Conservation (phyloP, 352 stramenopile species). For the Phytophthora syringae region DNA sequence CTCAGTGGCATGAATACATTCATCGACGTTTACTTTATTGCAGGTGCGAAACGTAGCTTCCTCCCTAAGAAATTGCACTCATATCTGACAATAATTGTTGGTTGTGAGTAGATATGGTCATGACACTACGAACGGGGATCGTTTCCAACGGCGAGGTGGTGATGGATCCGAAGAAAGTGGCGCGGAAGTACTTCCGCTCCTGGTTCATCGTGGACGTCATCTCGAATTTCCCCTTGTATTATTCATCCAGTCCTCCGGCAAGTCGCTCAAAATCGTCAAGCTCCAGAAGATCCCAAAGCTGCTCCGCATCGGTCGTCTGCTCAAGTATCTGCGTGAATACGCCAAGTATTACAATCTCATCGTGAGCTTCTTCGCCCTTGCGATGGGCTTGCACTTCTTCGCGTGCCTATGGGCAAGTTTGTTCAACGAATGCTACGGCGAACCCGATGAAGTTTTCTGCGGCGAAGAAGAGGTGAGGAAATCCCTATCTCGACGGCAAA, state of each 20-base stretch:
- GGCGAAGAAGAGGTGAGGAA: slow-evolving; percentile 44
- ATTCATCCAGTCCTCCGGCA: slow-evolving; percentile 62
- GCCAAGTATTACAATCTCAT: slow-evolving; percentile 88
- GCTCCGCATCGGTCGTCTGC: slow-evolving; percentile 68
- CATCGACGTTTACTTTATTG: slow-evolving; percentile 84
- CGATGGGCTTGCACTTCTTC: slow-evolving; percentile 75
- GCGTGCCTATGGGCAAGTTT: slow-evolving; percentile 76
- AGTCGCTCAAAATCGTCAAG: slow-evolving; percentile 86
- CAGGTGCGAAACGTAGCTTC: no score
- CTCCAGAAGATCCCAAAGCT: slow-evolving; percentile 89
- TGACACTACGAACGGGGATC: slow-evolving; percentile 82
- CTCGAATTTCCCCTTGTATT: slow-evolving; percentile 81
- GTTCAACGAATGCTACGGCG: slow-evolving; percentile 69
- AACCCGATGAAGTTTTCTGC: slow-evolving; percentile 38
- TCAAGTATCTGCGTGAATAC: slow-evolving; percentile 84
- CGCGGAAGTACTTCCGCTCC: slow-evolving; percentile 70
- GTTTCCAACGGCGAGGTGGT: slow-evolving; percentile 80
- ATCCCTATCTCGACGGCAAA: not conserved
- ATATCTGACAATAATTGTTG: not conserved
- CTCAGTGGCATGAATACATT: slow-evolving; percentile 65
- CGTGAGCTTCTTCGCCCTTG: slow-evolving; percentile 68
- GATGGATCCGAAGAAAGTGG: slow-evolving; percentile 72
- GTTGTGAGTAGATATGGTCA: slow-evolving; percentile 63
- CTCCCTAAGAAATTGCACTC: not conserved
- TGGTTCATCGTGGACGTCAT: slow-evolving; percentile 89